phyloP scores from a whole-genome alignment of 345 rosid species.

The Citrus trifoliata region DNA sequence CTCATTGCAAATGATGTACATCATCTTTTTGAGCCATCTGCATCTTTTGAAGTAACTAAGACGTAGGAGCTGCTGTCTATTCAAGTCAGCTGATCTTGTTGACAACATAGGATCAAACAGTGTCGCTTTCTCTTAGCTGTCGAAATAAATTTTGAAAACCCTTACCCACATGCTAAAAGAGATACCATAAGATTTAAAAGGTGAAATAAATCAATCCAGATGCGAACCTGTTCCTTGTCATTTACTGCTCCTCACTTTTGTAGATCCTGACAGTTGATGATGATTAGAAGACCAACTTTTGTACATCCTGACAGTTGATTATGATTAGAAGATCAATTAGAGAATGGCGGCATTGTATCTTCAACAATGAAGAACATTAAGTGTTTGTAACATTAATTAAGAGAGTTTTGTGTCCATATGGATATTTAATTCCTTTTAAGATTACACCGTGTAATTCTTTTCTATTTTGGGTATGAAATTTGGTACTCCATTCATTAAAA shows the following conservation, averaged over 20 bases:
- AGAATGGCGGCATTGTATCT: neutral
- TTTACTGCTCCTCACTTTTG: neutral
- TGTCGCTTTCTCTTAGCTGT: neutral
- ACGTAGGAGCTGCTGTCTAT: too few species aligned
- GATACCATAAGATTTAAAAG: neutral
- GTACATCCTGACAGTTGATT: neutral
- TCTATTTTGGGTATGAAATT: neutral
- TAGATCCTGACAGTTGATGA: too few species aligned
- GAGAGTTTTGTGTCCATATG: neutral
- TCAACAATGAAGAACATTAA: neutral
- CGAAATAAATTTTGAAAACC: neutral
- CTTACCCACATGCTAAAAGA: neutral
- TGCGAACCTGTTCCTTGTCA: neutral
- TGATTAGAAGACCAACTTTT: neutral
- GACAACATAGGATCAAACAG: neutral
- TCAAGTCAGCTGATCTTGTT: neutral
- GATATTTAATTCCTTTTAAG: neutral
- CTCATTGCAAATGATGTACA: slow-evolving; percentile 60
- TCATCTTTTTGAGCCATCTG: slow-evolving; percentile 4
- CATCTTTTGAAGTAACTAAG: neutral
- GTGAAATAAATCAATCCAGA: neutral
- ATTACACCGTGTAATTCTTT: neutral
- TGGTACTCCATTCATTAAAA: neutral
- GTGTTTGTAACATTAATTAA: neutral
- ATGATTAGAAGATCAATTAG: neutral